A percentile compares a stretch with the other conserved stretches of the same genome.
These are phyloP conservation scores for Chaetomium strumarium DNA, from an alignment of 2,329 filamentous ascomycete genomes.

Conservation along the genomic window DNA sequence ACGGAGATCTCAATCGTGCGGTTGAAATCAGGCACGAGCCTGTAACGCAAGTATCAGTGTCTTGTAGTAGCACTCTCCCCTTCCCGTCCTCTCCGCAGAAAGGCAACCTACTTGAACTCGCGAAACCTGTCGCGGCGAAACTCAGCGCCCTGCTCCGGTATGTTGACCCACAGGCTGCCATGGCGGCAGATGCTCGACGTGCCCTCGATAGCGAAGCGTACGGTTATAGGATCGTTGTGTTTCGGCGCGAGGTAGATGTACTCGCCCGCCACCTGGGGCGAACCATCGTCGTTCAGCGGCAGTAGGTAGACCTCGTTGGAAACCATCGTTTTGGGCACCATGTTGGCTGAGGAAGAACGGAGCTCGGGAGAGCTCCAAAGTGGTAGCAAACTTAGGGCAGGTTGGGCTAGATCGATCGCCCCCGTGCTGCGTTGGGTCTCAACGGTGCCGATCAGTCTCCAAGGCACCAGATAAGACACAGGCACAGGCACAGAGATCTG, in stretches of 20 bases:
- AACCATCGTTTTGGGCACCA: slow-evolving; percentile 57
- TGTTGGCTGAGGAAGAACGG: slow-evolving; percentile 28
- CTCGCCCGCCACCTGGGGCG: slow-evolving; percentile 78
- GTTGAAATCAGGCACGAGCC: slow-evolving; percentile 88
- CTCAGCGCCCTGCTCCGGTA: slow-evolving; percentile 67
- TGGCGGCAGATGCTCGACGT: slow-evolving; percentile 92
- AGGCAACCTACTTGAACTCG: slow-evolving; percentile 71
- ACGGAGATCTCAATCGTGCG: slow-evolving; percentile 85
- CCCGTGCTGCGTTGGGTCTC: slow-evolving; percentile 16
- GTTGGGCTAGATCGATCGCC: slow-evolving; percentile 5
- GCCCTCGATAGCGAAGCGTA: slow-evolving; percentile 88
- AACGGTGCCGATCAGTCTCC: slow-evolving; percentile 15
- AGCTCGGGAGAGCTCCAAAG: slow-evolving; percentile 14
- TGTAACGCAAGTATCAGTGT: slow-evolving; percentile 32
- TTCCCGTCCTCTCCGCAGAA: background rate
- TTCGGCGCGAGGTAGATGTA: slow-evolving; percentile 85
- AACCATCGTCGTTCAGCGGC: slow-evolving; percentile 86
- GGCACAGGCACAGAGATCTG: slow-evolving; percentile 18
- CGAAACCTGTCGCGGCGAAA: slow-evolving; percentile 77
- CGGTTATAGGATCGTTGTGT: slow-evolving; percentile 65
- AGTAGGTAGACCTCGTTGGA: slow-evolving; percentile 77
- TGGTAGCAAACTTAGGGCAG: slow-evolving; percentile 7
- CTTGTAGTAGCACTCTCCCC: background rate
- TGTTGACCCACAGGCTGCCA: slow-evolving; percentile 95
- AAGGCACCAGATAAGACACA: slow-evolving; percentile 22